Evolutionary conservation across 2,329 filamentous ascomycete species (phyloP), one percentile per base, ranked within the genome.

Genomic region (Fusarium cyanostomum): DNA sequence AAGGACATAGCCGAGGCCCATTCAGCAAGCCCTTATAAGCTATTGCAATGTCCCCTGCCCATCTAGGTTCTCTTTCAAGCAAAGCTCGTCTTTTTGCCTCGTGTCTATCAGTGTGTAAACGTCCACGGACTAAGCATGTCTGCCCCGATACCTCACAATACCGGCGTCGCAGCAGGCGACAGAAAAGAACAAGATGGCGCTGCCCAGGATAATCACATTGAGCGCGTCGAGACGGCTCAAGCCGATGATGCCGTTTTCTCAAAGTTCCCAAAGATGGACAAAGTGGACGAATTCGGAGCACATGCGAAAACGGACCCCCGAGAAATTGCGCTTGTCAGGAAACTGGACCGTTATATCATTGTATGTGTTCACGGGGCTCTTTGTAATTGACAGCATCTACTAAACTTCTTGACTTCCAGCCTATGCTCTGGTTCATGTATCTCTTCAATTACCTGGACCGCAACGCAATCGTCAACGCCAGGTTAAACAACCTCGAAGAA

Each of bases 391-490:
- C 5, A 11, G 8, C 16, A 8, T 15, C 10, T 21, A n/a, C 26
- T 30, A 7, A 35, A 15, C 10, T 2, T 3, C 1, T 21, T 45
- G 10, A 49, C 6, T 52, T 27, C 0, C 1, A 74, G 66, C 73
- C 74, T 0, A 75, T 75, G 50, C 24, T 76, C 3, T 76, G 74
- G 64, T 61, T 73, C 8, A 78, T 81, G 71, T 81, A 80, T n/a
- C 74, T 76, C 1, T 67, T 77, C 31, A 76, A 76, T 31, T 77
- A 76, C 34, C 73, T 82, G 3, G 82, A 85, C 56, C 74, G 81
- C 12, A 84, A 84, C 48, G 83, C 86, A 33, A 83, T 87, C 52
- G 84, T 85, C 5, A 82, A 84, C 15, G 85, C 85, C 3, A 76
- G 80, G 21, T 71, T 88, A 4, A 81, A 84, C 53, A 82, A 82